These are phyloP conservation scores for Aspergillus carlsbadensis DNA, from an alignment of 495 filamentous ascomycete genomes.

Conservation along the genomic window DNA sequence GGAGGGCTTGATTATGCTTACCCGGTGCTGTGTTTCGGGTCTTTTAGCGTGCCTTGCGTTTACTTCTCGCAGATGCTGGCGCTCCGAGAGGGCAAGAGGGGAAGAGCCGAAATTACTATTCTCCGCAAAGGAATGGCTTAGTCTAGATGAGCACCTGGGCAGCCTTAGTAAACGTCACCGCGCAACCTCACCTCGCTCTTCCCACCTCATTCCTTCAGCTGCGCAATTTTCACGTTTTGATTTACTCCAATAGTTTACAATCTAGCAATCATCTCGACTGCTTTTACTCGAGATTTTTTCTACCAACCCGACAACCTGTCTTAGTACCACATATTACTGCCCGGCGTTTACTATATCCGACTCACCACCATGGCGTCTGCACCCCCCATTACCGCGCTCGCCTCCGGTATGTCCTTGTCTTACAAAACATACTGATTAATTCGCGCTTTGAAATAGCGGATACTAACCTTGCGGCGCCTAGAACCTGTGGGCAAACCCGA, in stretches of 20 bases:
- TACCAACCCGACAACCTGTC: not conserved
- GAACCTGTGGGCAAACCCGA: slow-evolving; percentile 1
- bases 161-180: slow-evolving; percentile 42
- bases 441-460: not conserved
- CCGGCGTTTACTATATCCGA: not conserved
- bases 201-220: slow-evolving; percentile 9
- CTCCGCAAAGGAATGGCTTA: slow-evolving; percentile 27
- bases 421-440: not conserved
- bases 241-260: slow-evolving; percentile 11
- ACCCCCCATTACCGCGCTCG: slow-evolving; percentile 14
- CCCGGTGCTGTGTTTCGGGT: slow-evolving; percentile 15
- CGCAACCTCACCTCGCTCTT: slow-evolving; percentile 35
- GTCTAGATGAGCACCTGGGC: slow-evolving; percentile 21
- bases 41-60: slow-evolving; percentile 10
- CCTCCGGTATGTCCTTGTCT: slow-evolving; percentile 23
- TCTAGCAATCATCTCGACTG: not conserved
- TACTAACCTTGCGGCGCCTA: slow-evolving; percentile 1
- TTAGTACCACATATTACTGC: not conserved
- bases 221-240: slow-evolving; percentile 5
- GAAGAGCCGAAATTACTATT: slow-evolving; percentile 21
- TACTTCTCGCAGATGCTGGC: slow-evolving; percentile 1
- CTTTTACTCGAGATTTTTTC: not conserved
- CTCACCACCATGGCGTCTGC: slow-evolving; percentile 28
- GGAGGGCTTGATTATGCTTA: slow-evolving; percentile 17
- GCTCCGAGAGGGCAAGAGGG: slow-evolving; percentile 1